These are phyloP conservation scores for Phycomyces nitens DNA, from an alignment of 192 early-diverging fungal genomes.

Conservation along the genomic window DNA sequence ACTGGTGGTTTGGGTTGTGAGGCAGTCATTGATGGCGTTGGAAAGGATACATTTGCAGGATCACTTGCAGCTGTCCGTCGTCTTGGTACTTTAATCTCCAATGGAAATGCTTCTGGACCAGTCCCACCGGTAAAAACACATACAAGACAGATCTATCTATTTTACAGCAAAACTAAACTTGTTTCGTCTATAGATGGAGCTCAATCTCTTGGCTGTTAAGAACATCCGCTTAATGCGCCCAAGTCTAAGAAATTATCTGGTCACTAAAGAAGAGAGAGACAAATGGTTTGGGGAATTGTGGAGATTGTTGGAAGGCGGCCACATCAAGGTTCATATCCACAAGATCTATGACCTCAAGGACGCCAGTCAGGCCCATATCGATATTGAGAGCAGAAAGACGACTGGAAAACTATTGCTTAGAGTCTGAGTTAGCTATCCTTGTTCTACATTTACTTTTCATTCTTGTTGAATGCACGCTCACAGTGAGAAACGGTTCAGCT, in stretches of 20 bases:
- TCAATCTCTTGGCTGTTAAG: slow-evolving; percentile 46
- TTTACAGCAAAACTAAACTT: background rate
- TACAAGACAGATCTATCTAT: no score
- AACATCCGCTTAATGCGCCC: slow-evolving; percentile 75
- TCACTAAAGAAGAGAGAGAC: slow-evolving; percentile 63
- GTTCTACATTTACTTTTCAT: no score
- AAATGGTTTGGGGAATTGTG: slow-evolving; percentile 56
- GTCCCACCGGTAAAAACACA: slow-evolving; percentile 62
- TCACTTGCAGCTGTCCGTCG: slow-evolving; percentile 61
- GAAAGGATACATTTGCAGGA: slow-evolving; percentile 78
- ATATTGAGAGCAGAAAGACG: slow-evolving; percentile 70
- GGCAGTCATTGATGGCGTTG: slow-evolving; percentile 90
- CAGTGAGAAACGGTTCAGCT: no score
- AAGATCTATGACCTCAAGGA: slow-evolving; percentile 76
- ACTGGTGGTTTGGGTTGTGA: slow-evolving; percentile 73
- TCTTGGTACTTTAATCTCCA: slow-evolving; percentile 73
- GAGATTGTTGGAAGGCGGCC: slow-evolving; percentile 52
- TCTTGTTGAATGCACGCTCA: no score
- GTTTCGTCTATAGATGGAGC: slow-evolving; percentile 13
- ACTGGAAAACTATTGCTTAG: slow-evolving; percentile 69
- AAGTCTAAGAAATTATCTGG: slow-evolving; percentile 56
- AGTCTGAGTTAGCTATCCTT: background rate
- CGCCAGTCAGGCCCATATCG: slow-evolving; percentile 70
- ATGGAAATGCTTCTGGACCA: slow-evolving; percentile 86
- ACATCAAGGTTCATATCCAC: slow-evolving; percentile 67